Evolutionary conservation across 257 asterid species (phyloP), one percentile per base, ranked within the genome.

Genomic region (Petunia secreta): DNA sequence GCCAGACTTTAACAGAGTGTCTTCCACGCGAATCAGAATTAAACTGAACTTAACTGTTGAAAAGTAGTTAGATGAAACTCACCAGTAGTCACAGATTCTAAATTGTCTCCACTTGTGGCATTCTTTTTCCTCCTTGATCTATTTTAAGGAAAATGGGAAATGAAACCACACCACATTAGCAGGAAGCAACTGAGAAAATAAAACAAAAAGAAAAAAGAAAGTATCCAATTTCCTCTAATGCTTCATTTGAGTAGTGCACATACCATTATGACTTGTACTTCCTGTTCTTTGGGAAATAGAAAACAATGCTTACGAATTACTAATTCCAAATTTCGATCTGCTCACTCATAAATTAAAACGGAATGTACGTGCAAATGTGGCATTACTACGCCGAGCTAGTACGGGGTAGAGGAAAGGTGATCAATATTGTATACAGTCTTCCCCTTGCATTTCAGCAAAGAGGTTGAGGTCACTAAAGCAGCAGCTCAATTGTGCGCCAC

Each of bases 81-180:
- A 91, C 97, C 98, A 77, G 92, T 85, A 81, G 89, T 67, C 44
- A 80, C 86, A 59, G 94, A 89, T 55, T 91, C 97, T 55, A 85
- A 34, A 81, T 86, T 92, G 83, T 93, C 98, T 85, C 98, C 94
- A 85, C 87, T 89, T 40, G 95, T 80, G 46, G 91, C 88, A 85
- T 81, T 91, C 92, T 93, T 93, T 85, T 91, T 93, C 84, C 97
- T 91, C 89, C 96, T 91, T 84, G 97, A 91, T 88, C 98, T 93
- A 93, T 76, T 76, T 68, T 41, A 62, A 74, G 10, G 39, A 40
- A 43, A 60, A 48, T 10, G 8, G 58, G 40, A 1, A 39, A 64
- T 55, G 67, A 75, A 55, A 75, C 39, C 7, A 75, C 79, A 55
- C 16, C 16, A 63, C 37, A 37, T 63, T 13, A 37, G 73, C 50